Base-by-base conservation (phyloP, 176 grass and related monocot genomes). In the Areca catechu region DNA sequence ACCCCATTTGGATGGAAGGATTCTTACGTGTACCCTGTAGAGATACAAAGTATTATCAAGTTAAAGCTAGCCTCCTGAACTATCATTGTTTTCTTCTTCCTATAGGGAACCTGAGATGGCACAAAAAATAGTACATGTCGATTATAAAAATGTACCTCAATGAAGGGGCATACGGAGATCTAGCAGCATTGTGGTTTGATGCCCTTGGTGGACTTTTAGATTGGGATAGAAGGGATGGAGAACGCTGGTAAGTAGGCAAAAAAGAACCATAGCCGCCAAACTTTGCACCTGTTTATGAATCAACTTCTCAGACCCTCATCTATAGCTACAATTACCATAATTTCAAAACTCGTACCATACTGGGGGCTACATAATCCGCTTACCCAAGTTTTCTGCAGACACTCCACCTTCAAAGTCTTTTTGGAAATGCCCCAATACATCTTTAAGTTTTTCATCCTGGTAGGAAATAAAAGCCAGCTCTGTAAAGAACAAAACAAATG, bases 251-350 rank as follows among this genome's bases (percentile, higher is more conserved):
- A 3, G 84, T 77, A 50, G 93, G 93, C 57, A 98, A 76, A 74
- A 98, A 98, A 58, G 93, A 98, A 60, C 93, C 93, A 75, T 98
- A 98, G 52, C 88, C 93, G 67, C 88, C 87, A 79, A 79, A 98
- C 76, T 88, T 98, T 1, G 93, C 80, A 58, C 93, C 93, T 98
- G 67, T 66, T 24, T 68, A 66, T 68, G 24, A 83, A 61, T 74
- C 66, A 48, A 77, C 49, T 75, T 72, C 63, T 34, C 27, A 68
- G 19, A 54, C 34, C 30, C 34, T 43, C 34, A 43, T 3, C 34
- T 43, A 43, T 43, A 14, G 34, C 34, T 14, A 77, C 52, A 49
- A 56, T 56, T 63, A 63, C 58, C 4, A 50, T 43, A 55, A 56
- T 37, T 63, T 60, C 50, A 63, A 73, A 69, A 65, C 67, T 54